These are phyloP conservation scores for Colletotrichum cereale DNA, from an alignment of 2,329 filamentous ascomycete genomes.

Conservation along the genomic window DNA sequence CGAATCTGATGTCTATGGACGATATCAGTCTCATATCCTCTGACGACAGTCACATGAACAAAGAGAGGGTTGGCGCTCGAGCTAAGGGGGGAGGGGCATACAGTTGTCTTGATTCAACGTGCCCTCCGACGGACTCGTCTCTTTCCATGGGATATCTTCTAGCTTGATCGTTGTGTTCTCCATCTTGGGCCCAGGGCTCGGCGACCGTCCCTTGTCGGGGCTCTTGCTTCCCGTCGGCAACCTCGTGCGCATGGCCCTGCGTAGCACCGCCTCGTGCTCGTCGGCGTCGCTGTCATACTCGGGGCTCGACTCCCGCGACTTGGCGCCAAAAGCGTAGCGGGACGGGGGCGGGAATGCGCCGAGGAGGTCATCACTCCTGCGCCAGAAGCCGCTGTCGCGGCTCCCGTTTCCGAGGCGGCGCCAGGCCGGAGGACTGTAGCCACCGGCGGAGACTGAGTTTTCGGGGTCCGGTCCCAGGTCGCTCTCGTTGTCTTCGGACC, in stretches of 20 bases:
- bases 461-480: conserved; percentile 51
- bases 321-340: conserved; percentile 39
- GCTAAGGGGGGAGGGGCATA: conserved; percentile 51
- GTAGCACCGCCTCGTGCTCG: conserved; percentile 58
- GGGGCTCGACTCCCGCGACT: conserved; percentile 48
- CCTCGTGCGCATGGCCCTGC: conserved; percentile 66
- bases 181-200: conserved; percentile 61
- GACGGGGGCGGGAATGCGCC: conserved; percentile 56
- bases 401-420: conserved; percentile 71
- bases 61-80: conserved; percentile 40
- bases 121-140: conserved; percentile 45
- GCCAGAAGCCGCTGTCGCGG: conserved; percentile 72
- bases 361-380: conserved; percentile 63
- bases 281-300: conserved; percentile 52
- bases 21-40: conserved; percentile 41
- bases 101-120: conserved; percentile 59
- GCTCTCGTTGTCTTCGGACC: conserved; percentile 55
- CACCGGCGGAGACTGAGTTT: conserved; percentile 63
- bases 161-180: conserved; percentile 56
- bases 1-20: conserved; percentile 83
- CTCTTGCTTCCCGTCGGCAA: conserved; percentile 68
- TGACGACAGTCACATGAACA: conserved; percentile 4
- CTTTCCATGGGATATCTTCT: conserved; percentile 48
- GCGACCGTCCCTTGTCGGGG: conserved; percentile 62
- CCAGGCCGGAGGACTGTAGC: conserved; percentile 72